phyloP scores from a whole-genome alignment of 1,139 yeast species.

The Zhuliangozyma parablackwelliae region DNA sequence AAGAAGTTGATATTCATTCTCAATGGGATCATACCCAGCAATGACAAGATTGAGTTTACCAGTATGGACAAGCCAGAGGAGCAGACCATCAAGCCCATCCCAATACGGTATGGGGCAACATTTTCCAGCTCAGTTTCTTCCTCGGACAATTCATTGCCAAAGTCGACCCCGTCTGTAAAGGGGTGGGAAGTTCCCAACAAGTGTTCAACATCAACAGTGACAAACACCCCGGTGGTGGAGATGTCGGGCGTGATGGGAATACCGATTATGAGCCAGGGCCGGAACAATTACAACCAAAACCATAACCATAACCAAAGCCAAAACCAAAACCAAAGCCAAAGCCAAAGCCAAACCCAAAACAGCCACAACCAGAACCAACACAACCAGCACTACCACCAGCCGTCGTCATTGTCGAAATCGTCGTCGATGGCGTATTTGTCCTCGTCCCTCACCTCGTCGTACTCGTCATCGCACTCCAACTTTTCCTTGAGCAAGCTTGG shows the following conservation, averaged over 20 bases:
- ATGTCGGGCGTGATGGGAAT: conserved; percentile 7
- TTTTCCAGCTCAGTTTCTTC: conserved; percentile 17
- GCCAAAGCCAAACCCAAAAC: neutral
- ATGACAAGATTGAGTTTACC: conserved; percentile 4
- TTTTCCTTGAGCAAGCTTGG: conserved; percentile 40
- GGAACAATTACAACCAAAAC: conserved; percentile 11
- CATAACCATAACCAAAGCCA: neutral
- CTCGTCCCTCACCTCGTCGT: conserved; percentile 36
- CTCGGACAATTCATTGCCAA: conserved; percentile 25
- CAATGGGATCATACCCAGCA: conserved; percentile 43
- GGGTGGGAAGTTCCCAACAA: conserved; percentile 47
- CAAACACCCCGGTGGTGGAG: conserved; percentile 12
- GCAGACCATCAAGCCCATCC: conserved; percentile 21
- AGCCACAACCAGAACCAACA: neutral
- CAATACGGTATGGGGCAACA: conserved; percentile 15
- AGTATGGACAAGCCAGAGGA: neutral
- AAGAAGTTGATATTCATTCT: conserved; percentile 53
- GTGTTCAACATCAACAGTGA: conserved; percentile 20
- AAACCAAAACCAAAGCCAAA: too few species aligned
- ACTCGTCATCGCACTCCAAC: conserved; percentile 34
- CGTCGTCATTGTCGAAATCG: conserved; percentile 28
- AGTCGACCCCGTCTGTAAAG: conserved; percentile 25
- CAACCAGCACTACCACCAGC: conserved; percentile 2
- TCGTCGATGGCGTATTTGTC: conserved; percentile 43
- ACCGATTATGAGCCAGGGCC: conserved; percentile 5